Base-by-base conservation (phyloP, 2,329 filamentous ascomycete species). In the Colletotrichum tabaci region DNA sequence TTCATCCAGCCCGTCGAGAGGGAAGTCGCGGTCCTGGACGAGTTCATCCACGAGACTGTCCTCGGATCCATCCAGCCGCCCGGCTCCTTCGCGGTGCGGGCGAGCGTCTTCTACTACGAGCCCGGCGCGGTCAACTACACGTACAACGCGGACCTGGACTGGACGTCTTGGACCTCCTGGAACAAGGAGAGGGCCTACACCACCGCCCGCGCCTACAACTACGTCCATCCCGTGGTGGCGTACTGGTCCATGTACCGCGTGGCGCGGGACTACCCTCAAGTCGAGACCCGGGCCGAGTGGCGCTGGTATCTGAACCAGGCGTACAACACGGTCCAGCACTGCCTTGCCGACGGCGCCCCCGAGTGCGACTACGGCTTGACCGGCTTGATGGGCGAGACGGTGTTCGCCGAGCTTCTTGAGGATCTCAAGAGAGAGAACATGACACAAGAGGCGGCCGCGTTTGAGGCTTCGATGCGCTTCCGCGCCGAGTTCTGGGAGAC, bases 211-310 rank as follows among this genome's bases (percentile, higher is more conserved):
- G 87, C 88, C 0, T 91, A 91, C 73, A 84, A 91, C 74, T 91
- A 91, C 72, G 85, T 90, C 2, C 88, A 90, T 72, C 85, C 88
- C 0, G 80, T 85, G 0, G 87, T 85, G 0, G 81, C 85, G 0
- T 90, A 90, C 75, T 91, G 88, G 88, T 81, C 86, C 0, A 75
- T 91, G 55, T 91, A 91, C 72, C 85, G 87, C 2, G 85, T 86
- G 13, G 88, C 85, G 0, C 79, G 87, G 35, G 82, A 83, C 5
- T 86, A 87, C 66, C 86, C 87, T 0, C 79, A 80, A 0, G 76
- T 78, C 15, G 79, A 84, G 15, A 78, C 79, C 2, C 57, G 68
- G 15, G 52, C 57, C 0, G 57, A 63, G 8, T 88, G 86, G 84
- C 79, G 80, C 0, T 90, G 88, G 88, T 91, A 90, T 75, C 77